phyloP scores from a whole-genome alignment of 305 asterid species.

The Solanum hybrid region DNA sequence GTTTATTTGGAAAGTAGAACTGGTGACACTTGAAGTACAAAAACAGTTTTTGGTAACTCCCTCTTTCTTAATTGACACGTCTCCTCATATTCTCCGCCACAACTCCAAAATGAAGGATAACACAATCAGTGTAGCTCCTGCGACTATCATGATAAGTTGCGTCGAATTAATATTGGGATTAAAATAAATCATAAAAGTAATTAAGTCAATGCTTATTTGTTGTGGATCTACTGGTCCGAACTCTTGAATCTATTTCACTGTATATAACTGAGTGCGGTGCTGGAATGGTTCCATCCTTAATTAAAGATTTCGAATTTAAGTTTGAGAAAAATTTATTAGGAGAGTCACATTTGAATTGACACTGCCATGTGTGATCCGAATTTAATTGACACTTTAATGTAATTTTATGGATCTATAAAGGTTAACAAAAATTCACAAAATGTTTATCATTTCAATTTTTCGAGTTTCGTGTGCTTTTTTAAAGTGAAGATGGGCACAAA shows the following conservation, averaged over 20 bases:
- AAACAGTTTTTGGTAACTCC: neutral
- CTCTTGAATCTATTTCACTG: accelerated
- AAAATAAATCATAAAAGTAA: too few species aligned
- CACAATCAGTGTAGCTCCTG: too few species aligned
- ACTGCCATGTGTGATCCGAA: neutral
- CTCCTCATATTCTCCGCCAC: neutral
- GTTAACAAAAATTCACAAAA: neutral
- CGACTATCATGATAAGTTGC: neutral
- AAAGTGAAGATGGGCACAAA: neutral
- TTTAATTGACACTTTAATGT: neutral
- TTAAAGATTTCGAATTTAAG: neutral
- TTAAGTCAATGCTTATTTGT: neutral
- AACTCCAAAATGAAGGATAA: neutral
- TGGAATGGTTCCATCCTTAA: too few species aligned
- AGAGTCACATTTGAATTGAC: neutral
- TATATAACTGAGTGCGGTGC: too few species aligned
- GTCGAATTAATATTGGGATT: too few species aligned
- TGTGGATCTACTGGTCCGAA: too few species aligned
- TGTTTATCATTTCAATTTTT: neutral
- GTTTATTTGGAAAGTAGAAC: neutral
- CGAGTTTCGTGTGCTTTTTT: too few species aligned
- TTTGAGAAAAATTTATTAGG: too few species aligned
- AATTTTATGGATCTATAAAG: neutral
- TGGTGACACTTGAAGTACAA: neutral
- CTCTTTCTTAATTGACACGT: neutral